Base-by-base conservation (phyloP, 2,329 filamentous ascomycete genomes). In the Trichoderma citrinoviride region DNA sequence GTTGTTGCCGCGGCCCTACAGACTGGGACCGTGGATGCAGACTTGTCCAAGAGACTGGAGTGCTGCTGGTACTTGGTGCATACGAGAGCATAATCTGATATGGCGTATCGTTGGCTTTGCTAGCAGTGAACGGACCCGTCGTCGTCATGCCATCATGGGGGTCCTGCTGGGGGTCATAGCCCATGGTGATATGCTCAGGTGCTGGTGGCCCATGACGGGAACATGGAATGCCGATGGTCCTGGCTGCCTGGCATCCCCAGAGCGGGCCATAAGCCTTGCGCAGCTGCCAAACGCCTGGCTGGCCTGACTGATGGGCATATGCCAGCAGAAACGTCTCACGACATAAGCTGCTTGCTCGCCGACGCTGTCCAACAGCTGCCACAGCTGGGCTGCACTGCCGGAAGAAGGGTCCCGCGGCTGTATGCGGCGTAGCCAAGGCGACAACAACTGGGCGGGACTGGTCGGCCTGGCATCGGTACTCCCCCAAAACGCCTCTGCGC, bases 91-190 rank as follows among this genome's bases (percentile, higher is more conserved):
- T 44, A 62, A 46, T 62, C 60, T 53, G 40, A 54, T 62, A 54
- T 62, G 53, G 60, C 49, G 49, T 49, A 37, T 29, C 25, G 60
- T 62, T 62, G 49, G 56, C 40, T 53, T 15, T 62, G 49, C 49
- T 62, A 62, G 60, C 49, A 62, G 60, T 21, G 12, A 62, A 54
- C 49, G 40, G 60, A 54, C 40, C 57, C 47, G 25, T 62, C 60
- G 49, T 61, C 58, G 60, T 62, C 60, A 62, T 62, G 60, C 49
- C 49, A 62, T 62, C 60, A 62, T 54, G 60, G 60, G 60, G 58
- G 49, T 17, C 25, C 23, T 33, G 19, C 40, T 37, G 40, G 49
- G 49, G 60, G 58, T 53, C 46, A 53, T 49, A 54, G 60, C 40
- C 33, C 49, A 41, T 23, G 40, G 53, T 54, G 49, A 54, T 44